Evolutionary conservation across 2,329 filamentous ascomycete genomes (phyloP).

Genomic region (Pyrenophora teres): DNA sequence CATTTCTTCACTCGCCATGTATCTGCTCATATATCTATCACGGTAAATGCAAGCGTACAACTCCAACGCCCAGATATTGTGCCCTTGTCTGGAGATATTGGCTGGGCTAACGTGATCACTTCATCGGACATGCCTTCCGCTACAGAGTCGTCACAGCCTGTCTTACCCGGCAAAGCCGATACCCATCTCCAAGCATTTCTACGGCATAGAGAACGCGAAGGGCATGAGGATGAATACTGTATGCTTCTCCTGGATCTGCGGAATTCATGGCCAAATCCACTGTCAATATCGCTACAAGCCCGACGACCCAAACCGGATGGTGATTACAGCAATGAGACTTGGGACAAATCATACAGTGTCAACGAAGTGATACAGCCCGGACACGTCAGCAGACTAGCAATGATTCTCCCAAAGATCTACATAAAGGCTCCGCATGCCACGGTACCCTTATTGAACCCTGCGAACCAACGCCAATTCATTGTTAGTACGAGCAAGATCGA

Average conservation of each 20-base stretch:
- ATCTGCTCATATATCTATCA: conserved; percentile 79
- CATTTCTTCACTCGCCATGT: conserved; percentile 85
- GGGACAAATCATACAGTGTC: conserved; percentile 29
- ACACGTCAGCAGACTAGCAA: conserved; percentile 71
- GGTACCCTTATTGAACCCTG: conserved; percentile 79
- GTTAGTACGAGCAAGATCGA: conserved; percentile 80
- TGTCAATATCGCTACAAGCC: conserved; percentile 67
- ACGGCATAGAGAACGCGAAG: conserved; percentile 47
- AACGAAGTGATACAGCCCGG: conserved; percentile 60
- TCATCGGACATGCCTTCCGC: not conserved
- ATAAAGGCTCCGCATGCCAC: conserved; percentile 75
- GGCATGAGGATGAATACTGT: conserved; percentile 67
- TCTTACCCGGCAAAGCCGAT: conserved; percentile 31
- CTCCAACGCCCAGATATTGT: conserved; percentile 78
- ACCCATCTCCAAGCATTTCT: conserved; percentile 54
- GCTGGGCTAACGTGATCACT: conserved; percentile 57
- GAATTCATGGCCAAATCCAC: conserved; percentile 85
- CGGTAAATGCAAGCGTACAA: conserved; percentile 90
- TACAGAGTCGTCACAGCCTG: not conserved
- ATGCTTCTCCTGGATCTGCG: conserved; percentile 81
- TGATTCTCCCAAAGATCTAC: conserved; percentile 76
- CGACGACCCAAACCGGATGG: conserved; percentile 30
- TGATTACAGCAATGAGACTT: conserved; percentile 4
- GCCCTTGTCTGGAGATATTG: conserved; percentile 71
- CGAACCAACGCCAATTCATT: conserved; percentile 88